Conservation (phyloP, 768 basidiomycete species). For the Xerocomus potaroensis region DNA sequence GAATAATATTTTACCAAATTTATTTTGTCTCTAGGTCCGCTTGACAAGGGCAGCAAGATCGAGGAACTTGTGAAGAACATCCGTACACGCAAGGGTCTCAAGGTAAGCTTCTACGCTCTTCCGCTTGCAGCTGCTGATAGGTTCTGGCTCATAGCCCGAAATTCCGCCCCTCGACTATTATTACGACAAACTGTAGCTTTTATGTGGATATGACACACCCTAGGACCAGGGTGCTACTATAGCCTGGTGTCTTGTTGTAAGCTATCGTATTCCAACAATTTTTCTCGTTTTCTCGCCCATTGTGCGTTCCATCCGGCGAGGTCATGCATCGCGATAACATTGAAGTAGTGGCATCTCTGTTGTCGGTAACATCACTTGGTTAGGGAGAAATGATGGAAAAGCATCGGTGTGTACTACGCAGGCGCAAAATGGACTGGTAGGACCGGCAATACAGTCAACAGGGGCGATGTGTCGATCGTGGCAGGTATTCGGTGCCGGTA, state of each 20-base stretch:
- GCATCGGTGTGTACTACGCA: too few species aligned
- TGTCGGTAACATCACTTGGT: too few species aligned
- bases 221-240: too few species aligned
- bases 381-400: too few species aligned
- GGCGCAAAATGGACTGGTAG: too few species aligned
- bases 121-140: slow-evolving; percentile 7
- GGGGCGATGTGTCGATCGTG: too few species aligned
- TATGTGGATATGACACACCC: not conserved
- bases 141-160: slow-evolving; percentile 55
- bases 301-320: not conserved
- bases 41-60: slow-evolving; percentile 89
- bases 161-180: slow-evolving; percentile 84
- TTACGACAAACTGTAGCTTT: slow-evolving; percentile 83
- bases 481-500: too few species aligned
- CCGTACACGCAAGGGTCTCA: slow-evolving; percentile 93
- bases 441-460: too few species aligned
- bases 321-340: not conserved
- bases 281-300: slow-evolving; percentile 9
- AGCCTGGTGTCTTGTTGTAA: too few species aligned
- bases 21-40: slow-evolving; percentile 42
- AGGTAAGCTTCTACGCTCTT: slow-evolving; percentile 41
- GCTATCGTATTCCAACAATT: slow-evolving; percentile 16
- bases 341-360: too few species aligned
- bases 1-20: slow-evolving; percentile 1
- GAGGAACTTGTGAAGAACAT: slow-evolving; percentile 80